Evolutionary conservation across 2,329 filamentous ascomycete species (phyloP), one percentile per base, ranked within the genome.

Genomic region (Monosporascus sp.): DNA sequence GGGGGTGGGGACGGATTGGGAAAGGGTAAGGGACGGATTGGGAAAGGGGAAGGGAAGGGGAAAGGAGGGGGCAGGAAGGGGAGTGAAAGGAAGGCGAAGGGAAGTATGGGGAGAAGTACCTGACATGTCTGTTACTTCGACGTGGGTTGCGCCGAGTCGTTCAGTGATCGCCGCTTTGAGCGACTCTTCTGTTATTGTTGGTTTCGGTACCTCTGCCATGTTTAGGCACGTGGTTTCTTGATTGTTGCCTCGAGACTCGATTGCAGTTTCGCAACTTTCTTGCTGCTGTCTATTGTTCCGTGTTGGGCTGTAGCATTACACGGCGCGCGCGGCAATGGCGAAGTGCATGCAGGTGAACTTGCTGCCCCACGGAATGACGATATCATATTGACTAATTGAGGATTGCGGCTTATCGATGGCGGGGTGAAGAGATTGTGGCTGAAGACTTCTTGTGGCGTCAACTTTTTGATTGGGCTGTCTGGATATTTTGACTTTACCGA

Each of bases 71-170:
- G n/a, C 14, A 31, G 27, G 20, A 48, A 41, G 51, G 48, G 49
- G 49, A 52, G 56, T n/a, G n/a, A 36, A 51, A 19, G 44, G 54
- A 40, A 53, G 50, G 48, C 52, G 44, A 49, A 37, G 37, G 19
- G 8, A 50, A 49, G 48, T 49, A 31, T n/a, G 48, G 49, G 16
- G 26, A 48, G 19, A 69, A 77, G 55, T 82, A 96, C 92, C 93
- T 59, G 91, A 96, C 78, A 96, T 85, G 74, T 97, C 93, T 59
- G 90, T 88, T 62, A 97, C 91, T 65, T 94, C 86, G 59, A 96
- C 91, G 74, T 95, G 83, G 27, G 80, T 79, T 22, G 91, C 91
- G 53, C 84, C 79, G 52, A 97, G 78, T 59, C 85, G 84, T 62
- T 87, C 76, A 38, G 78, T 80, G 61, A 97, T 80, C 55, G 87